Conservation (phyloP, 805 yeast species). For the Danielia oregonensis region DNA sequence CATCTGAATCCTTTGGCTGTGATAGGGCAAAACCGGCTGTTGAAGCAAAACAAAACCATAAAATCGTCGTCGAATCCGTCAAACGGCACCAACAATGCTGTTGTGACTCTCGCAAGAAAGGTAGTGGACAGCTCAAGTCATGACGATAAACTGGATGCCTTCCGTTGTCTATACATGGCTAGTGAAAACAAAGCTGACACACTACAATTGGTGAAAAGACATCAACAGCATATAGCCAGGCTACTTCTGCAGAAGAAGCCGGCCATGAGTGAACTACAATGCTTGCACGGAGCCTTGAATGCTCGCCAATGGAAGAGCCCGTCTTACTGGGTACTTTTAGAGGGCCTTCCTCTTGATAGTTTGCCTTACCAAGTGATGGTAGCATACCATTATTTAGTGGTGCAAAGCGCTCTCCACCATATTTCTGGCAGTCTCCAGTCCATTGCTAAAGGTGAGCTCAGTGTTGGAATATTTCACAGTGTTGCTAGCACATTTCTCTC, state of each 20-base stretch:
- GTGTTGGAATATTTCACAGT: slow-evolving; percentile 5
- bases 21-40: slow-evolving; percentile 1
- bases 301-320: no score
- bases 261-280: no score
- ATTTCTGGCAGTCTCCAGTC: slow-evolving; percentile 8
- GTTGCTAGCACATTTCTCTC: slow-evolving; percentile 8
- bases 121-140: neutral
- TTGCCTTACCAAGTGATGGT: no score
- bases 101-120: neutral
- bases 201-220: slow-evolving; percentile 7
- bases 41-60: no score
- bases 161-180: slow-evolving; percentile 8
- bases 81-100: no score
- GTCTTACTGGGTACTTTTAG: slow-evolving; percentile 1
- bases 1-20: slow-evolving; percentile 1
- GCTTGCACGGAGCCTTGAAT: no score
- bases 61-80: no score
- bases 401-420: slow-evolving; percentile 13
- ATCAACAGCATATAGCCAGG: slow-evolving; percentile 8
- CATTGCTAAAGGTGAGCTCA: slow-evolving; percentile 2
- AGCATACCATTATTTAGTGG: slow-evolving; percentile 15
- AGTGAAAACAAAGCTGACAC: slow-evolving; percentile 1
- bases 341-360: slow-evolving; percentile 6
- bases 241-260: neutral
- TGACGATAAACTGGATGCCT: slow-evolving; percentile 6